Conservation (phyloP, 306 rosid species). For the Casuarina equisetifolia region DNA sequence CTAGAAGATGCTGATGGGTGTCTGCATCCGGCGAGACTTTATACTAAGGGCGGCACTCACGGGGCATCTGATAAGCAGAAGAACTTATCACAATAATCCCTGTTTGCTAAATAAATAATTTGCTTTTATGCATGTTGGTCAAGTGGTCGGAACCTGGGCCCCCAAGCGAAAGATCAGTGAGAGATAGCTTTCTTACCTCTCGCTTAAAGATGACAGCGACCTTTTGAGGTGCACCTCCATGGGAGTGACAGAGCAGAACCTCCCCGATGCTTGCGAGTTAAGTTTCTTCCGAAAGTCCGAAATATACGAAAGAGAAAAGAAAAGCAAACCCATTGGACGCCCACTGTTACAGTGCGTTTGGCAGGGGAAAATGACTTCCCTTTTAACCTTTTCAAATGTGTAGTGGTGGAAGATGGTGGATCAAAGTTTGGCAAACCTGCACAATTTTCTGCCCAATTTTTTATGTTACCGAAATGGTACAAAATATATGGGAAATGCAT, state of each 20-base stretch:
- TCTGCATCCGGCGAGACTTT: neutral
- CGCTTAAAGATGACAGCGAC: constrained; percentile 21
- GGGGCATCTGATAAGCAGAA: fast-evolving
- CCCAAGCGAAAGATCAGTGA: neutral
- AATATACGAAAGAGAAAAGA: too few relatives aligned
- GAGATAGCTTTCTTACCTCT: constrained; percentile 13
- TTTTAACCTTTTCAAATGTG: too few relatives aligned
- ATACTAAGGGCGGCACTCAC: constrained; percentile 14
- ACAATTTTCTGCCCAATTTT: too few relatives aligned
- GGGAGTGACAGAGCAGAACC: neutral
- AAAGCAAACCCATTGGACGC: too few relatives aligned
- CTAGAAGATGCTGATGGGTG: constrained; percentile 1
- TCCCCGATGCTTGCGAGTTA: neutral
- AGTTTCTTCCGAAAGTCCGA: neutral
- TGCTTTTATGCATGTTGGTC: neutral
- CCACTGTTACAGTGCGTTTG: too few relatives aligned
- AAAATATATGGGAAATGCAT: too few relatives aligned
- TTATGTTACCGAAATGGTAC: too few relatives aligned
- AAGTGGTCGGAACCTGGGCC: constrained; percentile 15
- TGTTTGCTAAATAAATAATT: fast-evolving
- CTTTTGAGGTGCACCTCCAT: neutral
- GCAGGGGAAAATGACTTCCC: too few relatives aligned
- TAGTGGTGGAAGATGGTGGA: too few relatives aligned
- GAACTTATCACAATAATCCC: neutral
- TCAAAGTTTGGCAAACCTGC: too few relatives aligned